Evolutionary conservation across 2,329 filamentous ascomycete species (phyloP).

Genomic region (Aspergillus sp.): DNA sequence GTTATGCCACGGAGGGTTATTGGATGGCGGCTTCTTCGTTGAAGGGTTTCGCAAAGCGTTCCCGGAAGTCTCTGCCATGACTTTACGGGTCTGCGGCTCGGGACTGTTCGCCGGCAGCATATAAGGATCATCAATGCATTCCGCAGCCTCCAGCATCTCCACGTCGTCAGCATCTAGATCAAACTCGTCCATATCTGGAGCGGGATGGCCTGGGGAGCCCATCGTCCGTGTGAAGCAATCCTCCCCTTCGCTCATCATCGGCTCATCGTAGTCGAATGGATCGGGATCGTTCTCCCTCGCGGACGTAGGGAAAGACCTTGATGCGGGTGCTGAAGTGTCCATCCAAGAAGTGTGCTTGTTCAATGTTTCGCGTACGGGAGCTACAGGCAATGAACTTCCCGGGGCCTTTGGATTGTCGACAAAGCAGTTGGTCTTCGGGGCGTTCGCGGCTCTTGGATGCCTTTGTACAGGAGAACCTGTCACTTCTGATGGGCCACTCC

Average conservation of each 20-base stretch:
- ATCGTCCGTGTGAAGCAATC: slow-evolving; percentile 31
- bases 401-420: not conserved
- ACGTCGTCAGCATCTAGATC: slow-evolving; percentile 36
- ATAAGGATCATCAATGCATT: slow-evolving; percentile 24
- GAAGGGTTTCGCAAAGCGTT: slow-evolving; percentile 24
- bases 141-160: slow-evolving; percentile 37
- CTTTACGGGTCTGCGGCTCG: slow-evolving; percentile 18
- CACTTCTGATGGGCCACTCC: not conserved
- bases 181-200: slow-evolving; percentile 29
- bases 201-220: slow-evolving; percentile 24
- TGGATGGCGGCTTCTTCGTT: slow-evolving; percentile 22
- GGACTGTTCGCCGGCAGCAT: slow-evolving; percentile 7
- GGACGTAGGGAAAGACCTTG: slow-evolving; percentile 2
- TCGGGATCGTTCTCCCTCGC: slow-evolving; percentile 2
- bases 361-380: slow-evolving; percentile 1
- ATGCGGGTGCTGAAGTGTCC: slow-evolving; percentile 1
- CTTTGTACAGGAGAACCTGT: not conserved
- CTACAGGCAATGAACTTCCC: slow-evolving; percentile 1
- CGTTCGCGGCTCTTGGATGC: not conserved
- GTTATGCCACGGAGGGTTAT: slow-evolving; percentile 43
- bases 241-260: slow-evolving; percentile 15
- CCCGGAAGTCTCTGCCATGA: slow-evolving; percentile 35
- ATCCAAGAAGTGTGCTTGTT: slow-evolving; percentile 3
- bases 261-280: slow-evolving; percentile 13
- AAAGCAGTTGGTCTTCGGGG: not conserved